phyloP scores from a whole-genome alignment of 805 yeast genomes.

The Candida quercuum region DNA sequence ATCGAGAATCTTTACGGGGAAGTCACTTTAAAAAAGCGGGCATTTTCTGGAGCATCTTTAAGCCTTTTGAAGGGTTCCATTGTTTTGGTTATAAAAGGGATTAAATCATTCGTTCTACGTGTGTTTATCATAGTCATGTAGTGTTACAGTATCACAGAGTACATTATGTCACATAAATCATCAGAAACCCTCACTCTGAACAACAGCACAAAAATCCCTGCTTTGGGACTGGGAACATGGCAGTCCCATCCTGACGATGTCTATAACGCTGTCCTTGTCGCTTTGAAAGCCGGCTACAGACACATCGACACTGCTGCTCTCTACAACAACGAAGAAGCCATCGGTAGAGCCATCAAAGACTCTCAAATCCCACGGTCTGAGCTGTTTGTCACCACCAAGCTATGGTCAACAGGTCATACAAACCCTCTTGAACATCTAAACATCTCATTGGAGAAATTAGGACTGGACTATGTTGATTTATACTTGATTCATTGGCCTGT shows the following conservation, averaged over 20 bases:
- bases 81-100: too few relatives aligned
- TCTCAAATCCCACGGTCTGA: conserved; percentile 58
- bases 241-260: conserved; percentile 25
- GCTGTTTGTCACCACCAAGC: conserved; percentile 62
- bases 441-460: conserved; percentile 53
- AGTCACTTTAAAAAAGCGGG: too few relatives aligned
- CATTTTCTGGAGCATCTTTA: too few relatives aligned
- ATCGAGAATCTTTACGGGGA: too few relatives aligned
- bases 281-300: conserved; percentile 38
- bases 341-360: conserved; percentile 41
- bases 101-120: too few relatives aligned
- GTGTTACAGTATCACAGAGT: not conserved
- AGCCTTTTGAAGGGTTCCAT: too few relatives aligned
- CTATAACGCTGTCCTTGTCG: conserved; percentile 1
- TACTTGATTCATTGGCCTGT: conserved; percentile 80
- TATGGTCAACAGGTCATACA: conserved; percentile 41
- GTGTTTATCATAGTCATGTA: too few relatives aligned
- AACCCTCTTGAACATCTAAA: conserved; percentile 45
- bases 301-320: conserved; percentile 53
- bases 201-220: conserved; percentile 45
- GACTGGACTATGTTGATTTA: conserved; percentile 68
- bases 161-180: not conserved
- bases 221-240: conserved; percentile 43
- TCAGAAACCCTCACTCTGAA: conserved; percentile 23
- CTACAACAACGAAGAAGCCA: conserved; percentile 49